These are phyloP conservation scores for Fusarium chaquense DNA, from an alignment of 2,329 filamentous ascomycete genomes.

Conservation along the genomic window DNA sequence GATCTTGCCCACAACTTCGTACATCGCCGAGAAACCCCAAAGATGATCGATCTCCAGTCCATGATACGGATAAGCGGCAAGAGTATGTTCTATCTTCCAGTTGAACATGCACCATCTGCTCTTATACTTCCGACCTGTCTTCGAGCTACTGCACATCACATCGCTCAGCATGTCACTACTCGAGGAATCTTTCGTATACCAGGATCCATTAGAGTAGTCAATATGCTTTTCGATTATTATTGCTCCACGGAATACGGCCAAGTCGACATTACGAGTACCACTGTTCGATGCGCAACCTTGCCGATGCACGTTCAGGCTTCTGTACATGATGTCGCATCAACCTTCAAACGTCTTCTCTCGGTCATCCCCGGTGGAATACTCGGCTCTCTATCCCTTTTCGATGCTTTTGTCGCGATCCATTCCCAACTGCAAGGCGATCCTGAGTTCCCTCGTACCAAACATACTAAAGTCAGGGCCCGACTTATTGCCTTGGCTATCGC, in stretches of 20 bases:
- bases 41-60: constrained; percentile 65
- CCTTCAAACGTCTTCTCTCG: constrained; percentile 74
- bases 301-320: constrained; percentile 70
- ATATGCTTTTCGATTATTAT: constrained; percentile 73
- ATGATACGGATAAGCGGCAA: constrained; percentile 73
- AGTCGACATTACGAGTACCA: constrained; percentile 68
- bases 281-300: constrained; percentile 69
- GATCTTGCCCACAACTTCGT: constrained; percentile 64
- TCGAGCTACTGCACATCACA: constrained; percentile 73
- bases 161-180: constrained; percentile 67
- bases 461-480: constrained; percentile 69
- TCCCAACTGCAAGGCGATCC: constrained; percentile 65
- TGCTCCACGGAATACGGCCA: constrained; percentile 61
- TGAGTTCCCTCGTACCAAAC: constrained; percentile 65
- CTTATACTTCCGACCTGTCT: constrained; percentile 74
- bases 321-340: constrained; percentile 74
- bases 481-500: constrained; percentile 73
- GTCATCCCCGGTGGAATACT: constrained; percentile 75
- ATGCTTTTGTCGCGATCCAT: constrained; percentile 71
- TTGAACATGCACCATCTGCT: constrained; percentile 67
- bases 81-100: constrained; percentile 70
- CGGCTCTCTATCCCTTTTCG: constrained; percentile 71
- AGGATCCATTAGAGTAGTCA: constrained; percentile 68
- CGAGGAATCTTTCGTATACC: constrained; percentile 73
- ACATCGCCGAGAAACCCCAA: constrained; percentile 60